Conservation (phyloP, 2,329 filamentous ascomycete species). For the Diaporthe capsici region DNA sequence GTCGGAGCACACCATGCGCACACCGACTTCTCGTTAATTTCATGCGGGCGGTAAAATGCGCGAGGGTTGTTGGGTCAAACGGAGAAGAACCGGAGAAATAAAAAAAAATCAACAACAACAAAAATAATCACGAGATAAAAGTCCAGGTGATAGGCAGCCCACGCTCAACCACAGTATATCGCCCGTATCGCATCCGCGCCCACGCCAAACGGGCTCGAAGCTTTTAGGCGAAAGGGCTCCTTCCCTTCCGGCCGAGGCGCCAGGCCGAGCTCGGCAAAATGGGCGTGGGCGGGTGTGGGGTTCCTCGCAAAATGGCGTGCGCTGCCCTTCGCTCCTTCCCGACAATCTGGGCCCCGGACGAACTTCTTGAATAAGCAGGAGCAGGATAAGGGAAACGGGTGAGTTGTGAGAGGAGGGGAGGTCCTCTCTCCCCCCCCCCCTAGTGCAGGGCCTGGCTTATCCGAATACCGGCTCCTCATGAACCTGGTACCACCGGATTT, state of each 20-base stretch:
- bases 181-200: neutral
- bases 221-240: constrained; percentile 27
- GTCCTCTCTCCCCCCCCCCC: neutral
- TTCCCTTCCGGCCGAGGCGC: constrained; percentile 24
- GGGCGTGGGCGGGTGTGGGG: constrained; percentile 15
- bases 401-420: neutral
- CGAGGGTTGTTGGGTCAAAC: neutral
- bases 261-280: constrained; percentile 26
- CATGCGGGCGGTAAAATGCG: neutral
- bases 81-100: neutral
- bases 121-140: neutral
- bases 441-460: neutral
- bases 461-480: neutral
- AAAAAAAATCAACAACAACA: no score
- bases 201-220: neutral
- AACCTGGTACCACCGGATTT: constrained; percentile 12
- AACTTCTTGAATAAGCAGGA: constrained; percentile 30
- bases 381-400: neutral
- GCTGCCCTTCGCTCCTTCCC: constrained; percentile 9
- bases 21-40: constrained; percentile 10
- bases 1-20: constrained; percentile 18
- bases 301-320: constrained; percentile 6
- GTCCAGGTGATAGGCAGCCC: neutral
- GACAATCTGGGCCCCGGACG: constrained; percentile 30
- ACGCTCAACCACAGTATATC: neutral